These are phyloP conservation scores for Gossypium trilobum DNA, from an alignment of 441 rosid species.

Conservation along the genomic window DNA sequence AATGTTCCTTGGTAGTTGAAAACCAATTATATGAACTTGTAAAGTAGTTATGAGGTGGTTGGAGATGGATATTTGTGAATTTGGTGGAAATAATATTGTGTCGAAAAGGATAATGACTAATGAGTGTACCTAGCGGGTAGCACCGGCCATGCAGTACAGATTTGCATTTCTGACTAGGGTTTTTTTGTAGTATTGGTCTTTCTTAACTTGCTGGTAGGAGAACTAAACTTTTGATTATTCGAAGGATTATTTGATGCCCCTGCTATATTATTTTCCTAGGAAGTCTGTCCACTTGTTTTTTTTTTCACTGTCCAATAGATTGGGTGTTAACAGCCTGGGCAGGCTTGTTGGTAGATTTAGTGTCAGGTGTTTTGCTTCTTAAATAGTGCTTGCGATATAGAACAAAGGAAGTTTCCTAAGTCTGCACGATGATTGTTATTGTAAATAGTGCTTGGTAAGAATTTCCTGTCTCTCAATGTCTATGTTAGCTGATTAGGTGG, in stretches of 20 bases:
- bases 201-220: background rate
- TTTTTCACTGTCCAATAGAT: background rate
- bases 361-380: background rate
- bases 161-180: background rate
- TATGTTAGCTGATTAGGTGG: slow-evolving; percentile 1
- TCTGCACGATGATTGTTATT: background rate
- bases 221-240: background rate
- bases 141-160: background rate
- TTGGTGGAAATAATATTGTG: background rate
- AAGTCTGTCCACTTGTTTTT: background rate
- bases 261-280: background rate
- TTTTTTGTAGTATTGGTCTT: background rate
- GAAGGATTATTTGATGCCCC: too few relatives aligned
- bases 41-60: background rate
- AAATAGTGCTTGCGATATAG: background rate
- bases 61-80: background rate
- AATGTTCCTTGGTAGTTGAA: background rate
- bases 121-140: background rate
- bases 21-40: background rate
- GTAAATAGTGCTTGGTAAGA: background rate
- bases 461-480: slow-evolving; percentile 7
- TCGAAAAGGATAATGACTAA: background rate
- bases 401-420: background rate
- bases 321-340: background rate
- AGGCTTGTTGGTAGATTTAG: background rate